phyloP scores from a whole-genome alignment of 2,329 filamentous ascomycete species.

The Eutypella sp. region DNA sequence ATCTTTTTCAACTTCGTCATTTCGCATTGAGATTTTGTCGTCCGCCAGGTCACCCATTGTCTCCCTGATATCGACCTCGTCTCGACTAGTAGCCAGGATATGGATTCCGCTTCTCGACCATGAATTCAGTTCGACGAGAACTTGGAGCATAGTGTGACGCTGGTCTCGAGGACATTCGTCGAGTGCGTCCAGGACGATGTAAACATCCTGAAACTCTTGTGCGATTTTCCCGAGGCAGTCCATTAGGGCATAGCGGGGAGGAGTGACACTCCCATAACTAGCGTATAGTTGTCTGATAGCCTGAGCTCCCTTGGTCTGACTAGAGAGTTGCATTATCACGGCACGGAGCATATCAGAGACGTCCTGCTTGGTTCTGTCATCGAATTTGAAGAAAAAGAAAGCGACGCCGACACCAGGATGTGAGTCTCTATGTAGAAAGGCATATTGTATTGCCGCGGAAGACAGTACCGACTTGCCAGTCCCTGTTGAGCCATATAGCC shows the following conservation, averaged over 20 bases:
- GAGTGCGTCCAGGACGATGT: slow-evolving; percentile 32
- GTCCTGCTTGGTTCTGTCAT: slow-evolving; percentile 28
- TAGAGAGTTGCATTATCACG: slow-evolving; percentile 29
- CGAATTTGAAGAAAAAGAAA: slow-evolving; percentile 38
- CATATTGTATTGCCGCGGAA: slow-evolving; percentile 30
- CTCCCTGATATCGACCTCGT: slow-evolving; percentile 26
- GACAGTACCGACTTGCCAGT: slow-evolving; percentile 36
- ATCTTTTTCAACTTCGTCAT: slow-evolving; percentile 17
- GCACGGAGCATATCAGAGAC: slow-evolving; percentile 26
- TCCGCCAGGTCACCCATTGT: slow-evolving; percentile 7
- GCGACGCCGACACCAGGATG: slow-evolving; percentile 22
- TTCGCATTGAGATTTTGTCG: slow-evolving; percentile 16
- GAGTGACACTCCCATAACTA: slow-evolving; percentile 10
- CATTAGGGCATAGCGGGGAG: slow-evolving; percentile 15
- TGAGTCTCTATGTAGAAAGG: slow-evolving; percentile 13
- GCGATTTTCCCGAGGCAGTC: slow-evolving; percentile 19
- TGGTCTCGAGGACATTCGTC: slow-evolving; percentile 29
- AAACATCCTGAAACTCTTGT: slow-evolving; percentile 24
- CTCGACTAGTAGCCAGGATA: slow-evolving; percentile 29
- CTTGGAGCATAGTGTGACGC: slow-evolving; percentile 20
- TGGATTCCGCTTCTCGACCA: slow-evolving; percentile 21
- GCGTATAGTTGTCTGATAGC: slow-evolving; percentile 13
- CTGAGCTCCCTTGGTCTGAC: slow-evolving; percentile 16
- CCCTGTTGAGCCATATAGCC: slow-evolving; percentile 34
- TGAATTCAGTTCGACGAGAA: slow-evolving; percentile 18